Evolutionary conservation across 2,329 filamentous ascomycete species (phyloP).

Genomic region (Penicillium brasilianum): DNA sequence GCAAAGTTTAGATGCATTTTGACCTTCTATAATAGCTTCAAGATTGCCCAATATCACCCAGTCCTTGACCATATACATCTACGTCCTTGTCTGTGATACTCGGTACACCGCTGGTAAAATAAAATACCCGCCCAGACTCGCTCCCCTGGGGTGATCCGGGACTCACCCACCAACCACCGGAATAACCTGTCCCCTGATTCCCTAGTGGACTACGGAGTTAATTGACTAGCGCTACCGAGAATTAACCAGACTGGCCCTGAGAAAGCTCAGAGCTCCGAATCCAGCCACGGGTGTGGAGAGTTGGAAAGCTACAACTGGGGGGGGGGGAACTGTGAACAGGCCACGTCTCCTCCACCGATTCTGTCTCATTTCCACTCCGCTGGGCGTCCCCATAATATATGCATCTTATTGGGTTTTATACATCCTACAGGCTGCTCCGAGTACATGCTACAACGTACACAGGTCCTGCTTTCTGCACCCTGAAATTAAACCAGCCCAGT

Average conservation of each 20-base stretch:
- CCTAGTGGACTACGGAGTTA: neutral
- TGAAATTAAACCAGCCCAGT: neutral
- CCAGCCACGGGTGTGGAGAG: conserved; percentile 13
- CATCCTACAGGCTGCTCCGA: neutral
- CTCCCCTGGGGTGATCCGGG: neutral
- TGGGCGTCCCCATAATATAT: neutral
- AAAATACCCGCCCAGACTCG: conserved; percentile 3
- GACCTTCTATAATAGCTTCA: neutral
- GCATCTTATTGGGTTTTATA: neutral
- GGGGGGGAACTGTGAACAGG: conserved; percentile 25
- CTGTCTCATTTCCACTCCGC: conserved; percentile 17
- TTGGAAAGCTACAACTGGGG: conserved; percentile 13
- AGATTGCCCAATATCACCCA: neutral
- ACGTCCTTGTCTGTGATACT: neutral
- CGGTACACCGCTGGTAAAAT: neutral
- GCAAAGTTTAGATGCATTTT: neutral
- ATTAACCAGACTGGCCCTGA: neutral
- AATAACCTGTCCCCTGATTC: neutral
- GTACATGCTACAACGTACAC: neutral
- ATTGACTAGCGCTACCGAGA: neutral
- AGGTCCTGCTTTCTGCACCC: neutral
- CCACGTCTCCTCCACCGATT: conserved; percentile 30
- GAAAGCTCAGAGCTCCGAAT: conserved; percentile 4
- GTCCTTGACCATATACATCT: neutral
- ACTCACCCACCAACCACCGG: neutral